These are phyloP conservation scores for Vigna nakashimae DNA, from an alignment of 306 rosid species.

Conservation along the genomic window DNA sequence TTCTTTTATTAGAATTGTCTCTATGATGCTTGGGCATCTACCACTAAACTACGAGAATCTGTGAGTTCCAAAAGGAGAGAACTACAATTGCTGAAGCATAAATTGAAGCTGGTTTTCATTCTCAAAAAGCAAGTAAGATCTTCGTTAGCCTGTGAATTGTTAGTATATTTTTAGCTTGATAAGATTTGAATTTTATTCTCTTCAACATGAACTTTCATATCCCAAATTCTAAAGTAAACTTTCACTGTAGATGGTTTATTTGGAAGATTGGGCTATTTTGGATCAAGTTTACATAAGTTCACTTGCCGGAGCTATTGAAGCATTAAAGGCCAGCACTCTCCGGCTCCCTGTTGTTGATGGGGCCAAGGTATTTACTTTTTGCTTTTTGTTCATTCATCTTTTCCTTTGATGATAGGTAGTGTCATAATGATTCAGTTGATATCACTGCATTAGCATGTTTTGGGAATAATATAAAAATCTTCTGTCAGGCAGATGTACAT, in stretches of 20 bases:
- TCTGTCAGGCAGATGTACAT: conserved; percentile 2
- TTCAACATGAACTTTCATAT: neutral
- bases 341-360: conserved; percentile 27
- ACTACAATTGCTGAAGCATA: conserved; percentile 2
- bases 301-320: neutral
- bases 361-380: neutral
- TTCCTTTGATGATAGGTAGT: conserved; percentile 1
- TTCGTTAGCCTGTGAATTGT: neutral
- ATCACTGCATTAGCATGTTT: neutral
- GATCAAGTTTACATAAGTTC: neutral
- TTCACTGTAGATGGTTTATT: conserved; percentile 16
- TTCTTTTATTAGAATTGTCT: neutral
- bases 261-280: conserved; percentile 21
- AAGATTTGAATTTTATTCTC: neutral
- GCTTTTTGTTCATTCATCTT: neutral
- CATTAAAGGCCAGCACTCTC: conserved; percentile 3
- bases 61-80: conserved; percentile 1
- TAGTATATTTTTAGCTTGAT: neutral
- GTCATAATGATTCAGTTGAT: neutral
- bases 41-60: conserved; percentile 5
- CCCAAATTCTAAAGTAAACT: neutral
- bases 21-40: neutral
- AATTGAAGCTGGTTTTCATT: neutral
- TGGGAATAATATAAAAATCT: neutral
- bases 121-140: conserved; percentile 17